These are phyloP conservation scores for Eurotiales sp. DNA, from an alignment of 2,329 filamentous ascomycete genomes.

Conservation along the genomic window DNA sequence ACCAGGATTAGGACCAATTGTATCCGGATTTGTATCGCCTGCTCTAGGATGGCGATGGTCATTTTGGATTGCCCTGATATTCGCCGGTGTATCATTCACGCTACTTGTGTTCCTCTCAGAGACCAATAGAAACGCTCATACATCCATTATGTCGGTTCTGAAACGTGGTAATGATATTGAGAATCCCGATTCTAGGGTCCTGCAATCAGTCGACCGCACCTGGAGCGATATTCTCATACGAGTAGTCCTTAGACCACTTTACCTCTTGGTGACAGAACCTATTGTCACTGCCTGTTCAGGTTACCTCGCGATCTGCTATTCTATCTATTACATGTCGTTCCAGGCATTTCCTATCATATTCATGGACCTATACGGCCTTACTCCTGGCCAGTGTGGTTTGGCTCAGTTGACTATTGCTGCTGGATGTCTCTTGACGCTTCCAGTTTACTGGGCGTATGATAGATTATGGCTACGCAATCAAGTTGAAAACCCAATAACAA, in stretches of 20 bases:
- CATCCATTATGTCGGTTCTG: neutral
- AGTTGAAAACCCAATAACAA: slow-evolving; percentile 29
- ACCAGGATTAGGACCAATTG: slow-evolving; percentile 31
- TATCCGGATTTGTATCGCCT: slow-evolving; percentile 33
- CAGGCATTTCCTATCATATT: slow-evolving; percentile 61
- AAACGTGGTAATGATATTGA: neutral
- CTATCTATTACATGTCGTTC: neutral
- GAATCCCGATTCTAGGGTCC: neutral
- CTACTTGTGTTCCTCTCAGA: slow-evolving; percentile 22
- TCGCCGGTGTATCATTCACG: slow-evolving; percentile 59
- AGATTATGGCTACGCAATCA: slow-evolving; percentile 58
- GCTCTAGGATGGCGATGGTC: slow-evolving; percentile 35
- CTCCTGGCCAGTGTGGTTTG: slow-evolving; percentile 21
- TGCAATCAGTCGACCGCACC: neutral
- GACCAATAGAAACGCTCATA: neutral
- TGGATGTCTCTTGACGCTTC: slow-evolving; percentile 56
- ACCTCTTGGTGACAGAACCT: neutral
- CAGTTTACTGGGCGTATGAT: slow-evolving; percentile 50
- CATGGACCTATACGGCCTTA: slow-evolving; percentile 29
- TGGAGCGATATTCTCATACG: neutral
- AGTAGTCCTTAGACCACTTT: neutral
- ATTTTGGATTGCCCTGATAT: slow-evolving; percentile 60
- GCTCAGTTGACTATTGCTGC: slow-evolving; percentile 46
- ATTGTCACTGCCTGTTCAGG: neutral
- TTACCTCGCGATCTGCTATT: neutral